phyloP scores from a whole-genome alignment of 371 early-diverging fungal genomes.

The Nematocida parisii region DNA sequence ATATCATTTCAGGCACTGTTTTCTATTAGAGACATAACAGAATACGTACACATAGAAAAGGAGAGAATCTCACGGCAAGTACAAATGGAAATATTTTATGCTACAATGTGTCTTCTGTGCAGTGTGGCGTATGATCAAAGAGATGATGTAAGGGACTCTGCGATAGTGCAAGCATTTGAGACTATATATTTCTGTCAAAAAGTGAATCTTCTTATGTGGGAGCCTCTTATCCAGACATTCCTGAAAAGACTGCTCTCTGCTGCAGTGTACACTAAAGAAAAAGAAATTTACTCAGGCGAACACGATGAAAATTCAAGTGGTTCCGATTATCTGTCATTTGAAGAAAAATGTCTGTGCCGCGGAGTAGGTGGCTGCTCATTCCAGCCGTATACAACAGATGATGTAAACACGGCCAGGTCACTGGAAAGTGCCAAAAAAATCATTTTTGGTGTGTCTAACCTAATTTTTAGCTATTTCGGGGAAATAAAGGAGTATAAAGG shows the following conservation, averaged over 20 bases:
- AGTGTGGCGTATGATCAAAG: slow-evolving; percentile 40
- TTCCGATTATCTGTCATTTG: not conserved
- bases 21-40: slow-evolving; percentile 45
- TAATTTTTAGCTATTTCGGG: slow-evolving; percentile 33
- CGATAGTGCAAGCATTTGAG: slow-evolving; percentile 45
- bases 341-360: slow-evolving; percentile 19
- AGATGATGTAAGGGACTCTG: slow-evolving; percentile 51
- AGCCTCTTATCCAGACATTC: slow-evolving; percentile 31
- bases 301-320: slow-evolving; percentile 22
- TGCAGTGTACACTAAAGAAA: slow-evolving; percentile 49
- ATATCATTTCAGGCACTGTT: slow-evolving; percentile 34
- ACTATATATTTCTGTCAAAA: slow-evolving; percentile 40
- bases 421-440: slow-evolving; percentile 41
- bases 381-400: not conserved
- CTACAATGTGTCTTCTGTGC: slow-evolving; percentile 44
- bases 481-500: slow-evolving; percentile 28
- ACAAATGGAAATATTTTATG: slow-evolving; percentile 16
- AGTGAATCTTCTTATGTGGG: slow-evolving; percentile 3
- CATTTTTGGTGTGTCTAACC: slow-evolving; percentile 22
- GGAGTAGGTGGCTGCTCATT: slow-evolving; percentile 31
- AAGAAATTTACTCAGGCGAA: slow-evolving; percentile 58
- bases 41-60: slow-evolving; percentile 3
- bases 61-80: not conserved
- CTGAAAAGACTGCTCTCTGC: slow-evolving; percentile 41
- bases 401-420: slow-evolving; percentile 1